These are phyloP conservation scores for Aeminium ludgeri DNA, from an alignment of 495 filamentous ascomycete species.

Conservation along the genomic window DNA sequence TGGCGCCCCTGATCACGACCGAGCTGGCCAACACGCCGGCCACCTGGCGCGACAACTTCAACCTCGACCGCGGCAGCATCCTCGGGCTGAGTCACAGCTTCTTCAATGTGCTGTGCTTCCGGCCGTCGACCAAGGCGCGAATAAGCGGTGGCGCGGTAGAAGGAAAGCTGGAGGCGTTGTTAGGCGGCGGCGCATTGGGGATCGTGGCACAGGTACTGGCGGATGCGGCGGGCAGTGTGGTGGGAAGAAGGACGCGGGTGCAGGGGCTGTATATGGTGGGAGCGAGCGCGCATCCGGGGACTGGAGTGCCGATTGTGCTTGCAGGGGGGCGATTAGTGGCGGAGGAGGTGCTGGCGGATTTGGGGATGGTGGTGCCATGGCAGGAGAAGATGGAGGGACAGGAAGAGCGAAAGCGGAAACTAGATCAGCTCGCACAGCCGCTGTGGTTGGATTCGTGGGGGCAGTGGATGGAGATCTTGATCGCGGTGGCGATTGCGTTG, in stretches of 20 bases:
- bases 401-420: constrained; percentile 9
- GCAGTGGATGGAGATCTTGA: constrained; percentile 7
- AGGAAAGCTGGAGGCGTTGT: constrained; percentile 1
- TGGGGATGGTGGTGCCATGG: constrained; percentile 29
- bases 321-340: constrained; percentile 45
- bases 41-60: constrained; percentile 46
- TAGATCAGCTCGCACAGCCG: constrained; percentile 22
- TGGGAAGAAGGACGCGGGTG: constrained; percentile 25
- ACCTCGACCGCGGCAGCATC: constrained; percentile 54
- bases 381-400: constrained; percentile 7
- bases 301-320: constrained; percentile 52
- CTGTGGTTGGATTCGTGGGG: constrained; percentile 7
- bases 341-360: constrained; percentile 36
- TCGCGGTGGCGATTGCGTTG: neutral
- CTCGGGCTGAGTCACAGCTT: constrained; percentile 50
- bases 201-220: constrained; percentile 4
- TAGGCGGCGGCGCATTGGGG: constrained; percentile 6
- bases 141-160: neutral
- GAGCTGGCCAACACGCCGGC: constrained; percentile 45
- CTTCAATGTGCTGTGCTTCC: constrained; percentile 52
- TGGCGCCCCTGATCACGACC: constrained; percentile 32
- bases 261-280: constrained; percentile 46
- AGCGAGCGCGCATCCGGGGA: constrained; percentile 54
- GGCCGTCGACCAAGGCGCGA: constrained; percentile 32
- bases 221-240: constrained; percentile 19